Percentiles rank a stretch among this genome's conserved stretches.
Evolutionary conservation across 345 rosid species (phyloP).

Genomic region (Garcia nutans): DNA sequence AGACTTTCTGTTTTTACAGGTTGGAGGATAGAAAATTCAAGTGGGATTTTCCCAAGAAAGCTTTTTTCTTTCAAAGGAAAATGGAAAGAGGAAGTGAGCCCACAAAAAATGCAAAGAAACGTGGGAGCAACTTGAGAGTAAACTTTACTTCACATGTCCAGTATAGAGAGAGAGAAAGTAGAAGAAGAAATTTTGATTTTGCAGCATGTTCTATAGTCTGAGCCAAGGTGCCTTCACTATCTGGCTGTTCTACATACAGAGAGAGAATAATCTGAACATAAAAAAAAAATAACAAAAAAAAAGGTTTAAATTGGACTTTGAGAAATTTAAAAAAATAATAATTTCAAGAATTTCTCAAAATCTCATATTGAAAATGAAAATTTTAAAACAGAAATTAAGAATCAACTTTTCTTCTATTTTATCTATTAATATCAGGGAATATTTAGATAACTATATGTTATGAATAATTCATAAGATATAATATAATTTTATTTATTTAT

Average conservation of each 20-base stretch:
- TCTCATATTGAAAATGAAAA: no score
- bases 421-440: no score
- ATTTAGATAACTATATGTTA: no score
- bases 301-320: neutral
- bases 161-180: conserved; percentile 18
- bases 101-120: conserved; percentile 56
- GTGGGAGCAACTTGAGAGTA: conserved; percentile 67
- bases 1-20: conserved; percentile 1
- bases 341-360: neutral
- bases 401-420: no score
- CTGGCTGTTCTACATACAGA: conserved; percentile 9
- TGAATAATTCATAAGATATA: no score
- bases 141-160: conserved; percentile 37
- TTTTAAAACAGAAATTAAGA: no score
- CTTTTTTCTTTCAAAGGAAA: conserved; percentile 7
- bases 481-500: no score
- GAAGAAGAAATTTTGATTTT: neutral
- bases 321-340: no score
- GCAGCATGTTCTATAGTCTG: conserved; percentile 18
- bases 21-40: conserved; percentile 15
- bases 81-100: conserved; percentile 26
- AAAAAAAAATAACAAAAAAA: no score
- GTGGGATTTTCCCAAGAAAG: conserved; percentile 11
- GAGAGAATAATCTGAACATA: no score
- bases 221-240: neutral